Evolutionary conservation across 2,329 filamentous ascomycete species (phyloP).

Genomic region (Gremmenia infestans): DNA sequence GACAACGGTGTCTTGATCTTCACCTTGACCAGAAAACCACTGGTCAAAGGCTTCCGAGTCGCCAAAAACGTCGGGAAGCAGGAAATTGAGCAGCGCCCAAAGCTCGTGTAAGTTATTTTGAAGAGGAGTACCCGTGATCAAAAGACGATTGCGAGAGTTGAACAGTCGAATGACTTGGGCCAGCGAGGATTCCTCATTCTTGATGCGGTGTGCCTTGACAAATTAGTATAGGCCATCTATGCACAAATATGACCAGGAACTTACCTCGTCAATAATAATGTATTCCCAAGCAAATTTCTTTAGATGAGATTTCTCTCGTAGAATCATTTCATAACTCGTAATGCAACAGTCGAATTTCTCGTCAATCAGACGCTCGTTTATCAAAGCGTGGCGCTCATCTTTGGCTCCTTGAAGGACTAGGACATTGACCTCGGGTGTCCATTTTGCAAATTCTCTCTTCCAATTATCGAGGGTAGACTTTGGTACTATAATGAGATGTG

Average conservation of each 20-base stretch:
- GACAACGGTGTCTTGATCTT: constrained; percentile 91
- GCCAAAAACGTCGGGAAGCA: constrained; percentile 96
- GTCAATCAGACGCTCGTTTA: constrained; percentile 84
- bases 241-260: neutral
- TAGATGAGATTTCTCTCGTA: constrained; percentile 87
- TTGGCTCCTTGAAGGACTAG: constrained; percentile 92
- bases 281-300: constrained; percentile 99
- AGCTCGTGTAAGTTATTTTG: constrained; percentile 98
- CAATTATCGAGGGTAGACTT: constrained; percentile 99
- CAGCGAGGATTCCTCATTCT: constrained; percentile 96
- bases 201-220: constrained; percentile 77
- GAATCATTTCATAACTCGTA: constrained; percentile 98
- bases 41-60: constrained; percentile 95
- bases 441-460: constrained; percentile 88
- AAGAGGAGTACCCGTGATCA: constrained; percentile 94
- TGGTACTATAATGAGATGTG: constrained; percentile 86
- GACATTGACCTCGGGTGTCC: constrained; percentile 95
- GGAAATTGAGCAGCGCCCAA: constrained; percentile 94
- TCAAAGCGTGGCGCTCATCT: constrained; percentile 82
- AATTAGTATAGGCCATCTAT: constrained; percentile 9
- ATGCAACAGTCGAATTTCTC: constrained; percentile 98
- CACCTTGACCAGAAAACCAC: constrained; percentile 90
- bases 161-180: constrained; percentile 96
- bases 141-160: constrained; percentile 86
- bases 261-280: constrained; percentile 90